Evolutionary conservation across 2,329 filamentous ascomycete species (phyloP), one percentile per base, ranked within the genome.

Genomic region (Coniella vitis): DNA sequence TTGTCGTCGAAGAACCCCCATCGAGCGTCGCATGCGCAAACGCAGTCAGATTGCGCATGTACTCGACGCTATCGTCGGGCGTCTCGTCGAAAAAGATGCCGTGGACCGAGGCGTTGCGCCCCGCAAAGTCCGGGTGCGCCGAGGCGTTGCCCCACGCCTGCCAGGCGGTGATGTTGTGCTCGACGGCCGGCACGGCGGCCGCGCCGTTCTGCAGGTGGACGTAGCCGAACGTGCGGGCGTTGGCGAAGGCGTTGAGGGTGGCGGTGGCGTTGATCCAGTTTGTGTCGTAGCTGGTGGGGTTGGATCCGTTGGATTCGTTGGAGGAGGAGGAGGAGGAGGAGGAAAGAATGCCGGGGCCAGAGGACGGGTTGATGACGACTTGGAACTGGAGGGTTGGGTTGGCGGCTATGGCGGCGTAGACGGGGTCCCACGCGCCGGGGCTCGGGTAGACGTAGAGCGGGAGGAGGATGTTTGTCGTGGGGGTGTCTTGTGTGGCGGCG

Each of bases 361-460:
- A 39, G 46, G 25, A 29, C 14, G 46, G 40, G 46, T 52, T 49
- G 41, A 52, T 40, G 40, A 52, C 37, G 10, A 49, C 32, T n/a
- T 49, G 45, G 42, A 40, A 52, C 12, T 34, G 14, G 13, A 52
- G 37, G 10, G 16, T 13, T 22, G 39, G 46, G 36, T 52, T 29
- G 9, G 21, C 40, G 9, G 44, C 13, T 17, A 48, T 44, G 12
- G 49, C 38, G 9, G 16, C 29, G 36, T 20, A 44, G 34, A 45
- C 10, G 7, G 20, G 32, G 14, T 21, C 38, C 46, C 38, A 48
- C 12, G 45, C 38, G n/a, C 46, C 40, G 14, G 1, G 21, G 12
- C 3, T 21, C 29, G 38, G 46, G 32, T 36, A 48, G 13, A 38
- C 14, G 13, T 48, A 48, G 19, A 43, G 40, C 13, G 40, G 40